A percentile compares a stretch with the other conserved stretches of the same genome.
Evolutionary conservation across 106 monocot genomes (phyloP).

Genomic region (Acanthochlamys bracteata): DNA sequence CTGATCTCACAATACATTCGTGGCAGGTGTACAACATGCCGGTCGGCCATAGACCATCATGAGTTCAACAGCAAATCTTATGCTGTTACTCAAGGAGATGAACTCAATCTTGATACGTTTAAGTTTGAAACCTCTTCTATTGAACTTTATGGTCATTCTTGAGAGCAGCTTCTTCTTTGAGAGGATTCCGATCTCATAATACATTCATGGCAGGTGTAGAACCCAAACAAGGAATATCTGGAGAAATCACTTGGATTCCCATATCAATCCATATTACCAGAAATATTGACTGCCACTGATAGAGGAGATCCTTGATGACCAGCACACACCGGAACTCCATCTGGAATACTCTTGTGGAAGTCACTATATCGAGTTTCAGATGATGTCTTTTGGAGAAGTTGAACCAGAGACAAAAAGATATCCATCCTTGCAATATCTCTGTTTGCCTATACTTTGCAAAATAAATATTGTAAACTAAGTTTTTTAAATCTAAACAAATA

Average conservation of each 20-base stretch:
- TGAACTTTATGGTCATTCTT: too few species aligned
- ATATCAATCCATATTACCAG: conserved; percentile 26
- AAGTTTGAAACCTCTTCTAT: too few species aligned
- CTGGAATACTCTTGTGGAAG: conserved; percentile 17
- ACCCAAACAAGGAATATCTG: too few species aligned
- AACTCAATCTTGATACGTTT: too few species aligned
- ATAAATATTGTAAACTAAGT: too few species aligned
- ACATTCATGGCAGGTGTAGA: too few species aligned
- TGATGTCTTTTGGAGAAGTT: conserved; percentile 67
- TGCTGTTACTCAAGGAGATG: too few species aligned
- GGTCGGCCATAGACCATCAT: too few species aligned
- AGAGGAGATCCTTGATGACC: conserved; percentile 36
- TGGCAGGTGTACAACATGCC: too few species aligned
- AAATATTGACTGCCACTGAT: conserved; percentile 18
- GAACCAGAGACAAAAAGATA: conserved; percentile 83
- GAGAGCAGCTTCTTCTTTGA: too few species aligned
- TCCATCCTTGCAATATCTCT: conserved; percentile 83
- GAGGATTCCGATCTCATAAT: neutral
- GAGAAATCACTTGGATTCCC: neutral
- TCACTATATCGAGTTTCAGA: conserved; percentile 14
- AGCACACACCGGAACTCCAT: conserved; percentile 14
- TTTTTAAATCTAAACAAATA: neutral
- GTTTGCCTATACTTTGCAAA: conserved; percentile 45
- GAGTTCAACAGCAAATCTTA: too few species aligned
- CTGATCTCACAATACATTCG: neutral